A percentile compares a stretch with the other conserved stretches of the same genome.
Evolutionary conservation across 2,329 filamentous ascomycete species (phyloP).

Genomic region (Xylariaceae sp.): DNA sequence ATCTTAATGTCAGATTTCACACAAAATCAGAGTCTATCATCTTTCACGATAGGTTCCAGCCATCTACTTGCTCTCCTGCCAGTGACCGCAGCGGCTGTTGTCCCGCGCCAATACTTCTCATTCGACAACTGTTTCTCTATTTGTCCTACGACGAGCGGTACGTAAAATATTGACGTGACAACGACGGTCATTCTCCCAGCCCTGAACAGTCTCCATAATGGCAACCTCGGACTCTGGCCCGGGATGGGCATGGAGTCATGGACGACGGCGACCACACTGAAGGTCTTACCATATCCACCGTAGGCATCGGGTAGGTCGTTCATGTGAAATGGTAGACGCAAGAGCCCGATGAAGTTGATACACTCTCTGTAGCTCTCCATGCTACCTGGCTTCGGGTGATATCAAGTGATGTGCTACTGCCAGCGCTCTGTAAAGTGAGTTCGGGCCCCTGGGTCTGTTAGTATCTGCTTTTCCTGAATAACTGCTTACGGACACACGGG

Average conservation of each 20-base stretch:
- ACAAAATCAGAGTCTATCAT: too few relatives aligned
- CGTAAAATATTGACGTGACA: conserved; percentile 5
- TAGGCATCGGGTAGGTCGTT: conserved; percentile 5
- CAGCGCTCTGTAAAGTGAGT: conserved; percentile 6
- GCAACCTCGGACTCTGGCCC: conserved; percentile 9
- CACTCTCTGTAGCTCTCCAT: conserved; percentile 4
- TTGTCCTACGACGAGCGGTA: conserved; percentile 3
- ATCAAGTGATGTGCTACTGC: conserved; percentile 10
- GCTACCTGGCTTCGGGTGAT: conserved; percentile 1
- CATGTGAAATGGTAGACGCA: not conserved
- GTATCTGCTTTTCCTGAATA: too few relatives aligned
- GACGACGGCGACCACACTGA: conserved; percentile 10
- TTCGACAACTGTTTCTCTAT: conserved; percentile 10
- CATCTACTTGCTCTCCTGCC: conserved; percentile 1
- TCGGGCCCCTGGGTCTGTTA: too few relatives aligned
- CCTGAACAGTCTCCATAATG: conserved; percentile 8
- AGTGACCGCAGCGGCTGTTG: conserved; percentile 3
- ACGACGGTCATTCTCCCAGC: conserved; percentile 7
- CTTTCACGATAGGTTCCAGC: too few relatives aligned
- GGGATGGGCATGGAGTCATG: conserved; percentile 10
- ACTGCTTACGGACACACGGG: conserved; percentile 2
- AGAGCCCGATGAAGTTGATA: not conserved
- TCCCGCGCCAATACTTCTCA: conserved; percentile 9
- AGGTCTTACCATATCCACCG: conserved; percentile 8
- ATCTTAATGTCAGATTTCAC: too few relatives aligned